Conservation (phyloP, 1,284 basidiomycete genomes). For the Austroboletus novae-zelandiae region DNA sequence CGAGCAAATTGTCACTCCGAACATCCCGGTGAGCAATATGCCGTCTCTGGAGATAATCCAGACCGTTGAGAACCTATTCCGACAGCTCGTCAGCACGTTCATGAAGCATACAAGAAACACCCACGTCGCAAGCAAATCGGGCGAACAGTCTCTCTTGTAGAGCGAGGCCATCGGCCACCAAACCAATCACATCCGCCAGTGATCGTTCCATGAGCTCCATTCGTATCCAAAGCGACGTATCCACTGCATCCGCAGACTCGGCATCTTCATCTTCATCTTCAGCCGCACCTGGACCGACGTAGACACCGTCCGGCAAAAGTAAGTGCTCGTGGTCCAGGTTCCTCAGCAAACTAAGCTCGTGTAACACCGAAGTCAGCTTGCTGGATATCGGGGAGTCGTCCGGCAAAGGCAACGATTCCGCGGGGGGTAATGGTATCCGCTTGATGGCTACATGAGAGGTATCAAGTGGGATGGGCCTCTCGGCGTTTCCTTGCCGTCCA, state of each 20-base stretch:
- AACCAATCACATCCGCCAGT: slow-evolving; percentile 68
- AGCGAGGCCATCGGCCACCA: slow-evolving; percentile 57
- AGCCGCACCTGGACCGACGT: slow-evolving; percentile 48
- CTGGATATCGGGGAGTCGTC: slow-evolving; percentile 41
- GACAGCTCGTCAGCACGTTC: not conserved
- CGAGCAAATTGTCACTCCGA: slow-evolving; percentile 73
- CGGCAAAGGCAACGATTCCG: slow-evolving; percentile 18
- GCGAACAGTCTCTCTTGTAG: slow-evolving; percentile 65
- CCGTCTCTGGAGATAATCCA: slow-evolving; percentile 60
- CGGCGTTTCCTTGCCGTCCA: slow-evolving; percentile 17
- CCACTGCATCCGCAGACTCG: slow-evolving; percentile 6
- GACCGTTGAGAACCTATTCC: slow-evolving; percentile 55
- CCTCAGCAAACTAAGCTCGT: slow-evolving; percentile 48
- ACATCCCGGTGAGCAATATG: slow-evolving; percentile 76
- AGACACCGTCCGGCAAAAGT: slow-evolving; percentile 63
- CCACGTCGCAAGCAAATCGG: slow-evolving; percentile 69
- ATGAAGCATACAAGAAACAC: slow-evolving; percentile 30
- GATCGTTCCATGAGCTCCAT: slow-evolving; percentile 87
- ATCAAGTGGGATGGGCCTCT: slow-evolving; percentile 16
- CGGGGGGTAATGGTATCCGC: slow-evolving; percentile 56
- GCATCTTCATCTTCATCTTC: slow-evolving; percentile 42
- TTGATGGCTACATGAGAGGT: slow-evolving; percentile 67
- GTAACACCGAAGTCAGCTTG: slow-evolving; percentile 60
- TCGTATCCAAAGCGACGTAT: slow-evolving; percentile 65
- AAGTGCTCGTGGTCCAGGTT: slow-evolving; percentile 49